phyloP scores from a whole-genome alignment of 1,139 yeast genomes.

The Scheffersomyces lignicola region DNA sequence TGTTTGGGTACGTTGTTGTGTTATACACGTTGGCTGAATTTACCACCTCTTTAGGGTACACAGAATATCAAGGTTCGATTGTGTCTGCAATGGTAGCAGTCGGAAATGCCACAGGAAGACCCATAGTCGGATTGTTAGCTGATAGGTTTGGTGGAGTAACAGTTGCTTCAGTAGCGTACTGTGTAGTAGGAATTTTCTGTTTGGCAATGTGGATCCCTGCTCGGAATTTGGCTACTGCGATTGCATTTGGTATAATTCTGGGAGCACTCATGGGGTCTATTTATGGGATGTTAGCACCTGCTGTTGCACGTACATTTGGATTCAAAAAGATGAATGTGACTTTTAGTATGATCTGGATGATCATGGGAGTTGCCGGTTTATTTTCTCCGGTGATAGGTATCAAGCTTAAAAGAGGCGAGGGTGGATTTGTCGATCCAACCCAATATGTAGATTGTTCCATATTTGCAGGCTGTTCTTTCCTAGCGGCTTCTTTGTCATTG shows the following conservation, averaged over 20 bases:
- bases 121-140: constrained; percentile 37
- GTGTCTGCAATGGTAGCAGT: constrained; percentile 48
- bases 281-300: constrained; percentile 30
- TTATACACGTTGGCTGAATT: constrained; percentile 47
- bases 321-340: constrained; percentile 49
- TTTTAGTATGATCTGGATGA: constrained; percentile 49
- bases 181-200: constrained; percentile 23
- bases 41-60: constrained; percentile 46
- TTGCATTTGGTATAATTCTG: constrained; percentile 24
- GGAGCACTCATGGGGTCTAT: constrained; percentile 32
- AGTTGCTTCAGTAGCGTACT: constrained; percentile 26
- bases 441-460: constrained; percentile 52
- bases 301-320: constrained; percentile 43
- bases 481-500: constrained; percentile 39
- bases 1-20: constrained; percentile 47
- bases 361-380: constrained; percentile 46
- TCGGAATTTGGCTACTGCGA: constrained; percentile 28
- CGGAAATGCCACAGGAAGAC: constrained; percentile 44
- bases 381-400: constrained; percentile 57
- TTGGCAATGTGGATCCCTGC: constrained; percentile 41
- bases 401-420: constrained; percentile 36
- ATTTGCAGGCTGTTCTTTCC: constrained; percentile 52
- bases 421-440: constrained; percentile 37
- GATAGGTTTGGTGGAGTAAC: constrained; percentile 43
- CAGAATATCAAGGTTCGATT: constrained; percentile 38